phyloP scores from a whole-genome alignment of 2,329 filamentous ascomycete species.

The Chaetothyriales sp. region DNA sequence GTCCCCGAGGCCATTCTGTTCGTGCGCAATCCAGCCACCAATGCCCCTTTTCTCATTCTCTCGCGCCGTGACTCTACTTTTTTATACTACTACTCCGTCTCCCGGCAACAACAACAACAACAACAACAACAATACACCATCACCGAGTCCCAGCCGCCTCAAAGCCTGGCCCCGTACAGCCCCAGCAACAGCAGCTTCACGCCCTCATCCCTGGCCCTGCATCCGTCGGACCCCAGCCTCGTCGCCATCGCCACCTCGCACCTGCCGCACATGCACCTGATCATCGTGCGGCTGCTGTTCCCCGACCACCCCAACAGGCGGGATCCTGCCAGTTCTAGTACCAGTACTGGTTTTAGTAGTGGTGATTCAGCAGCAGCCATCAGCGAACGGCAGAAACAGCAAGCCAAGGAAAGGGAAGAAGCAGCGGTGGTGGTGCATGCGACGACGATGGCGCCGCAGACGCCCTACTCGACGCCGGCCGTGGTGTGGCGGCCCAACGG shows the following conservation, averaged over 20 bases:
- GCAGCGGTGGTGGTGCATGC: conserved; percentile 47
- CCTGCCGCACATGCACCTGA: conserved; percentile 48
- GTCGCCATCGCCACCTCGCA: conserved; percentile 48
- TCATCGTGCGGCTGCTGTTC: conserved; percentile 45
- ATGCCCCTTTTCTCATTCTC: conserved; percentile 37
- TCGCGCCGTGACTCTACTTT: conserved; percentile 46
- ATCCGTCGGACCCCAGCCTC: conserved; percentile 40
- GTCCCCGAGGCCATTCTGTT: conserved; percentile 47
- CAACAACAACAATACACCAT: conserved; percentile 17
- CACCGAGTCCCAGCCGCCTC: conserved; percentile 32
- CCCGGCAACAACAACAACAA: conserved; percentile 2
- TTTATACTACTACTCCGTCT: conserved; percentile 40
- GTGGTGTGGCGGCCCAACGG: conserved; percentile 50
- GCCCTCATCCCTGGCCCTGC: conserved; percentile 43
- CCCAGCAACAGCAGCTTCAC: conserved; percentile 51
- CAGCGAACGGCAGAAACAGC: too few relatives aligned
- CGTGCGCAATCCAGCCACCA: conserved; percentile 35
- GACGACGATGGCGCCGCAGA: conserved; percentile 50
- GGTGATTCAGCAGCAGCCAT: conserved; percentile 7
- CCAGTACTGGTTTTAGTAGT: too few relatives aligned
- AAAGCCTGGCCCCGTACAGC: conserved; percentile 42
- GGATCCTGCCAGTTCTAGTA: too few relatives aligned
- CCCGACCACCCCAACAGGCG: conserved; percentile 21
- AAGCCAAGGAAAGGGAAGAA: conserved; percentile 40
- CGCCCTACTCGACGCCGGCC: conserved; percentile 48